Evolutionary conservation across 2,329 filamentous ascomycete species (phyloP), one percentile per base, ranked within the genome.

Genomic region (Hypoxylon sp.): DNA sequence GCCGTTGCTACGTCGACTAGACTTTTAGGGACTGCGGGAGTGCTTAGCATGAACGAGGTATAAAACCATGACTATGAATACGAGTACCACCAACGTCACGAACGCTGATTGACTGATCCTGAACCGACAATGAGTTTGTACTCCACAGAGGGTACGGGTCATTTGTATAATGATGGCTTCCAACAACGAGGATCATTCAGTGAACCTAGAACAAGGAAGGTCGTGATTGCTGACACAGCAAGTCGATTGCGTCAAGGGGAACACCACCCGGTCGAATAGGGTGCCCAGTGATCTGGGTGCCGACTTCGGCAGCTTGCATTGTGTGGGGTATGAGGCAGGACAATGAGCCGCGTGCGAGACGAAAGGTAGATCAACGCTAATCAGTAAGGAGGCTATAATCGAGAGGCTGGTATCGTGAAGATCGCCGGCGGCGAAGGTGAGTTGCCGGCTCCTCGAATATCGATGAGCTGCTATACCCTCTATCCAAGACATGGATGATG

Each of bases 301-400:
- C 73, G 74, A 74, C 71, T 72, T 70, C 73, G 73, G 74, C 67
- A 70, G 57, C 61, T 49, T 69, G 70, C 71, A 74, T 44, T 73
- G 61, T 69, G 72, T 74, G 73, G 74, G 72, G 73, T 74, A 68
- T 63, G 66, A 72, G 65, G 65, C 65, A 64, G 68, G 61, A 57
- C 50, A 71, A 69, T 56, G 64, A 66, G 71, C 66, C 66, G 65
- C 69, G 53, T 67, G 56, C 56, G 55, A 66, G 61, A 33, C 46
- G 17, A 63, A 62, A 53, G 46, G 61, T 55, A 58, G 68, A 70
- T 72, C 68, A 66, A 66, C 61, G 63, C 55, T 53, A 64, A 64
- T 72, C 58, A 66, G 50, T 20, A 40, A 63, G 54, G 50, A 61
- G 51, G 40, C 42, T 35, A 37, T 54, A 53, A 58, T 68, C 63